Evolutionary conservation across 2,329 filamentous ascomycete species (phyloP), one percentile per base, ranked within the genome.

Genomic region (Bipolaris gigantea): DNA sequence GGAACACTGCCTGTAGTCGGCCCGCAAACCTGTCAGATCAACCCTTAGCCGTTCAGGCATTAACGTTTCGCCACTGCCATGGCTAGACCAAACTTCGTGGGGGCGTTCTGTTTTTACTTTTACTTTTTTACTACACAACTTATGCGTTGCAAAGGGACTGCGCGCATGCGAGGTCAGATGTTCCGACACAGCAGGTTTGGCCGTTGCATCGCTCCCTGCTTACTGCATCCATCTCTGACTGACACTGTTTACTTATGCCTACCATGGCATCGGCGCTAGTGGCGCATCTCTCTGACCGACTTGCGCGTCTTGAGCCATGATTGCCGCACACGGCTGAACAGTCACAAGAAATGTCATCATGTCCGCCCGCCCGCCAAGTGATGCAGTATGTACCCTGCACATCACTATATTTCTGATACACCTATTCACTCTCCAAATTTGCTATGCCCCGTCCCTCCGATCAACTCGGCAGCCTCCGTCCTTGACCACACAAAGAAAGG

Each of bases 321-420:
- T 58, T 55, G 36, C 36, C 32, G 38, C 16, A 23, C 18, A 23
- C 47, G 45, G 40, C 35, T 39, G 33, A 52, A 21, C 42, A 30
- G 32, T 36, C 41, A 46, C 52, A 51, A 52, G 47, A 47, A 40
- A 53, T 56, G 39, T 57, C 53, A 62, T 65, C 46, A 63, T 64
- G 55, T 34, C 27, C 27, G 15, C 25, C 40, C 59, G 61, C 49
- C 45, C 49, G 45, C 36, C 44, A 15, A 51, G 59, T 63, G 57
- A 65, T 62, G 60, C 58, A 60, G 57, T 48, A 57, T 58, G 57
- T 48, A 57, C 59, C 61, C 57, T 62, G 57, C 59, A 55, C 63
- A 68, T 62, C 62, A 65, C 56, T 57, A 35, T 49, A 51, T 46
- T 46, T 52, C 48, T 54, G 55, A 57, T 52, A 55, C 54, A 50